Conservation (phyloP, 2,329 filamentous ascomycete species). For the Penicillium sp. region DNA sequence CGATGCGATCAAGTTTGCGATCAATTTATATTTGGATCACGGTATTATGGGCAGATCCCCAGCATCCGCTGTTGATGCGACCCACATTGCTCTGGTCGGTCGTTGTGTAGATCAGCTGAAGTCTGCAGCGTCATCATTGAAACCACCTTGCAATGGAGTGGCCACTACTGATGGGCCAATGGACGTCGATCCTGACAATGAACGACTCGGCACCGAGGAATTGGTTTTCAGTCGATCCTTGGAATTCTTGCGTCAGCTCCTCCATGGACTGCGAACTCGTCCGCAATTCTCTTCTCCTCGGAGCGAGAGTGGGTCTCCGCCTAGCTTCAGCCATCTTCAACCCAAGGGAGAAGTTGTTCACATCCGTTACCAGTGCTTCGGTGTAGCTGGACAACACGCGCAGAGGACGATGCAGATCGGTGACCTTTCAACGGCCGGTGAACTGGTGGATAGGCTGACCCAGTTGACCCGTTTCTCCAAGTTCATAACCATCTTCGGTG, state of each 20-base stretch:
- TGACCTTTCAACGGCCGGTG: slow-evolving; percentile 67
- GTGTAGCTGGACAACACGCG: slow-evolving; percentile 60
- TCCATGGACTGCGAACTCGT: slow-evolving; percentile 54
- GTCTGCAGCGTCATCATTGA: slow-evolving; percentile 61
- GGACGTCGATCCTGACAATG: slow-evolving; percentile 52
- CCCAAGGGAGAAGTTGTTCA: slow-evolving; percentile 65
- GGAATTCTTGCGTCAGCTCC: slow-evolving; percentile 66
- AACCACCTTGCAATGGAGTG: slow-evolving; percentile 48
- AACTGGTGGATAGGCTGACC: slow-evolving; percentile 67
- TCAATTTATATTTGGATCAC: slow-evolving; percentile 69
- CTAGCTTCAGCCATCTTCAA: slow-evolving; percentile 56
- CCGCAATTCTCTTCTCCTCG: slow-evolving; percentile 62
- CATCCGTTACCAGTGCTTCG: slow-evolving; percentile 74
- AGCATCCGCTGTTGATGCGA: slow-evolving; percentile 52
- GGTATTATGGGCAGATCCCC: slow-evolving; percentile 43
- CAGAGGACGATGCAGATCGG: slow-evolving; percentile 63
- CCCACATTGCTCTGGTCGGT: slow-evolving; percentile 70
- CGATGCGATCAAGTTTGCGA: slow-evolving; percentile 68
- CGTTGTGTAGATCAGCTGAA: slow-evolving; percentile 72
- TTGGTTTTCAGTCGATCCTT: slow-evolving; percentile 69
- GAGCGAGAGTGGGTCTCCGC: slow-evolving; percentile 53
- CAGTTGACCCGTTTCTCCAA: slow-evolving; percentile 74
- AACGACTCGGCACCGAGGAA: slow-evolving; percentile 57
- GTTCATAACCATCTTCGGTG: slow-evolving; percentile 71
- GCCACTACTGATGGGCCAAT: slow-evolving; percentile 54